Conservation (phyloP, 2,329 filamentous ascomycete species). For the Cladobotryum protrusum region DNA sequence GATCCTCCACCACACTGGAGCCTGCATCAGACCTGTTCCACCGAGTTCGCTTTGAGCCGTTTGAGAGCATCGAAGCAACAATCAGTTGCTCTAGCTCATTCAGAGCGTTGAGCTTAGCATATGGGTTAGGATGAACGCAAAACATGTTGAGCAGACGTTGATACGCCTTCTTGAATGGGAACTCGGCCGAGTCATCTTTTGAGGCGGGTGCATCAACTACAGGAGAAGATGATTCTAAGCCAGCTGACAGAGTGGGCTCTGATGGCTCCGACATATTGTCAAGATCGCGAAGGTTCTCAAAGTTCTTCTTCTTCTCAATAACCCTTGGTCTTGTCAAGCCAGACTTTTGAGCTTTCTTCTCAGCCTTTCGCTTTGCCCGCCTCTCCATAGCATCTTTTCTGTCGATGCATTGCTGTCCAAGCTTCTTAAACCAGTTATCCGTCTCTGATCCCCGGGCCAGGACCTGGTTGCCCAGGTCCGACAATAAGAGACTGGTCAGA, state of each 20-base stretch:
- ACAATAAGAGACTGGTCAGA: constrained; percentile 76
- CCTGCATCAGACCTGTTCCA: constrained; percentile 33
- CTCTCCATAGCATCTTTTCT: constrained; percentile 51
- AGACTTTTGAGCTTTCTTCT: constrained; percentile 36
- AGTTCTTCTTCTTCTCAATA: constrained; percentile 63
- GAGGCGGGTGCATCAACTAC: constrained; percentile 13
- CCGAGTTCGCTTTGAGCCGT: constrained; percentile 27
- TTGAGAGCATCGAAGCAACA: constrained; percentile 56
- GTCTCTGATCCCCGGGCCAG: constrained; percentile 90
- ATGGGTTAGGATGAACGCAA: constrained; percentile 81
- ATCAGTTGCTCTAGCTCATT: constrained; percentile 80
- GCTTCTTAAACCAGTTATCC: constrained; percentile 73
- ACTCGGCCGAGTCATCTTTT: constrained; percentile 42
- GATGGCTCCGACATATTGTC: constrained; percentile 34
- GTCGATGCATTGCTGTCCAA: constrained; percentile 61
- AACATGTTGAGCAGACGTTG: constrained; percentile 76
- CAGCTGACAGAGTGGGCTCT: constrained; percentile 31
- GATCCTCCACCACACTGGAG: constrained; percentile 28
- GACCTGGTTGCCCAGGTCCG: constrained; percentile 80
- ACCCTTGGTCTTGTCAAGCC: constrained; percentile 44
- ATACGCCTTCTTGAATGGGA: constrained; percentile 78
- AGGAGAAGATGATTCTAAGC: constrained; percentile 33
- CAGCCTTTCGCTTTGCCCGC: constrained; percentile 34
- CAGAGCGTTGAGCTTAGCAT: constrained; percentile 75
- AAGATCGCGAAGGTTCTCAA: constrained; percentile 51